These are phyloP conservation scores for Mycena belliarum DNA, from an alignment of 768 basidiomycete genomes.

Conservation along the genomic window DNA sequence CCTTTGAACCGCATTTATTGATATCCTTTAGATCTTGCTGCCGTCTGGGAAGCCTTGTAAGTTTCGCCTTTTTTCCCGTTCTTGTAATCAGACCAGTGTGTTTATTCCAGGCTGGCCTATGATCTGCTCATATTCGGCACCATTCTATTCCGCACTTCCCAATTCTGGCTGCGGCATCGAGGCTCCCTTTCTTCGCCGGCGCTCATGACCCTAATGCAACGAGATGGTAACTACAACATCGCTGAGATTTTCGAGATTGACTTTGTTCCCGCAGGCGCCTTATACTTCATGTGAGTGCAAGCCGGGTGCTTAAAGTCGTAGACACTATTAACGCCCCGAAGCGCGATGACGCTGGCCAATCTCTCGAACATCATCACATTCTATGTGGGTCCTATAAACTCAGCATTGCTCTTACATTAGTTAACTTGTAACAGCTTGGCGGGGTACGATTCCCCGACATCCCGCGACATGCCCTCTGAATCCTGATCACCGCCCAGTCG, in stretches of 20 bases:
- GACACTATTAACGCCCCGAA: neutral
- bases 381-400: neutral
- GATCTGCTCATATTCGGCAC: slow-evolving; percentile 1
- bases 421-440: neutral
- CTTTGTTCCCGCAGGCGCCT: neutral
- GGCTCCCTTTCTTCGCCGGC: neutral
- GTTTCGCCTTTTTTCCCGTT: neutral
- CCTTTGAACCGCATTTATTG: neutral
- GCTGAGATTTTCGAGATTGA: neutral
- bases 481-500: neutral
- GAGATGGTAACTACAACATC: neutral
- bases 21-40: neutral
- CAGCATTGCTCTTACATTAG: neutral
- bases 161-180: neutral
- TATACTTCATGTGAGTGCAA: slow-evolving; percentile 1
- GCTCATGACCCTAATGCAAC: neutral
- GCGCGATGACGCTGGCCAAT: neutral
- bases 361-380: neutral
- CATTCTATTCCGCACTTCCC: neutral
- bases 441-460: too few relatives aligned
- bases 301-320: neutral
- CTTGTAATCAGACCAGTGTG: too few relatives aligned
- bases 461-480: too few relatives aligned
- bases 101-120: neutral
- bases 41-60: slow-evolving; percentile 2